Evolutionary conservation across 2,329 filamentous ascomycete species (phyloP).

Genomic region (Diaporthe batatas): DNA sequence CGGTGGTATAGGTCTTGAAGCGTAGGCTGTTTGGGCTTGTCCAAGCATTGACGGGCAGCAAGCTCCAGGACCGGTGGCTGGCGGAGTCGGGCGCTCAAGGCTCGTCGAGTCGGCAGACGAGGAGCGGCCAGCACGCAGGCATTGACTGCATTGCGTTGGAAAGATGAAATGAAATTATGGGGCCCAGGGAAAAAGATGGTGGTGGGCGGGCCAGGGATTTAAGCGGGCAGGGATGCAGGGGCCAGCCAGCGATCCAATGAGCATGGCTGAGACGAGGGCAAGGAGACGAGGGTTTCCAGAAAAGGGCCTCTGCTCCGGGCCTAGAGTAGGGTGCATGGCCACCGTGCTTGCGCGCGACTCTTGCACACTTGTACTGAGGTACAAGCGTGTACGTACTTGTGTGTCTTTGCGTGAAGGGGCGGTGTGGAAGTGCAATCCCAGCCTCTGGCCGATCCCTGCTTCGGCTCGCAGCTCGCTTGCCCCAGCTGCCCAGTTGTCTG

Average conservation of each 20-base stretch:
- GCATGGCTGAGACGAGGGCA: slow-evolving; percentile 28
- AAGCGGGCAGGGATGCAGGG: slow-evolving; percentile 32
- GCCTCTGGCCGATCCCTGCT: slow-evolving; percentile 33
- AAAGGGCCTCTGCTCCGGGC: slow-evolving; percentile 32
- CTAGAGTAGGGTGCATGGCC: slow-evolving; percentile 33
- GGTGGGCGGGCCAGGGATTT: slow-evolving; percentile 29
- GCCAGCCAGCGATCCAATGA: slow-evolving; percentile 23
- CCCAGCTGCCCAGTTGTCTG: slow-evolving; percentile 39
- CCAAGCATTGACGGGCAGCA: slow-evolving; percentile 34
- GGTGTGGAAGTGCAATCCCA: slow-evolving; percentile 31
- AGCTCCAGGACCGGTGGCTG: slow-evolving; percentile 29
- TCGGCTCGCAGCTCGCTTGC: slow-evolving; percentile 34
- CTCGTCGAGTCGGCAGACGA: slow-evolving; percentile 33
- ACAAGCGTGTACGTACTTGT: slow-evolving; percentile 17
- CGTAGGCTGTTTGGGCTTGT: slow-evolving; percentile 41
- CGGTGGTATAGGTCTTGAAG: slow-evolving; percentile 42
- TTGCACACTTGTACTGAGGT: slow-evolving; percentile 25
- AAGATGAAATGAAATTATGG: slow-evolving; percentile 36
- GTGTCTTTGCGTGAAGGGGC: slow-evolving; percentile 14
- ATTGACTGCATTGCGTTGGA: slow-evolving; percentile 35
- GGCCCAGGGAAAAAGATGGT: slow-evolving; percentile 27
- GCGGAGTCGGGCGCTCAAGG: slow-evolving; percentile 33
- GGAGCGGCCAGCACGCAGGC: slow-evolving; percentile 32
- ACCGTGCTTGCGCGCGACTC: slow-evolving; percentile 34
- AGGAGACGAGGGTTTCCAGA: slow-evolving; percentile 24